A percentile compares a stretch with the other conserved stretches of the same genome.
These are phyloP conservation scores for Breviolum minutum DNA, from an alignment of 73 alveolate species.

Conservation along the genomic window DNA sequence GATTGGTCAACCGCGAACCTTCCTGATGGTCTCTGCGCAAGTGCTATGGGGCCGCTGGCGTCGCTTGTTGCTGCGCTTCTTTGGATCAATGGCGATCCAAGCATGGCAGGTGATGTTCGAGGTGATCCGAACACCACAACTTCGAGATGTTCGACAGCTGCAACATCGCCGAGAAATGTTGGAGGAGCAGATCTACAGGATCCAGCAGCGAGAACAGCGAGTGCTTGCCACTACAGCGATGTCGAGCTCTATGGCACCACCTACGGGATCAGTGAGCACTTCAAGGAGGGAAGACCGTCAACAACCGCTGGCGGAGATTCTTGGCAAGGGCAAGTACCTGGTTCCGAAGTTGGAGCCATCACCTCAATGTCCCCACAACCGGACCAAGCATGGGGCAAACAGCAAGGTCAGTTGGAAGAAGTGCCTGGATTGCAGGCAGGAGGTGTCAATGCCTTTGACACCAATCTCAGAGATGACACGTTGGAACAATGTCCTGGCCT, in stretches of 20 bases:
- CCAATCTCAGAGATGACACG: not conserved
- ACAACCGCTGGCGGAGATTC: not conserved
- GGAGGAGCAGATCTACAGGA: not conserved
- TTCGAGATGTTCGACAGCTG: not conserved
- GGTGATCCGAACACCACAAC: not conserved
- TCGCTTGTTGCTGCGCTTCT: slow-evolving; percentile 51
- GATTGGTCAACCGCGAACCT: too few species aligned
- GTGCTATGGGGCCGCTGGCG: slow-evolving; percentile 18
- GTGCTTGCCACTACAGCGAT: not conserved
- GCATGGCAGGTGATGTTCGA: not conserved
- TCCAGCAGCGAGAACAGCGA: not conserved
- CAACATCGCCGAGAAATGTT: not conserved
- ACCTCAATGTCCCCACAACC: not conserved
- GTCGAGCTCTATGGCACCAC: not conserved
- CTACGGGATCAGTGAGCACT: not conserved
- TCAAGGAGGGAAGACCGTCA: not conserved
- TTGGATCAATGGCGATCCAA: not conserved
- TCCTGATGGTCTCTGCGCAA: not conserved
- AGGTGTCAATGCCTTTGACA: not conserved
- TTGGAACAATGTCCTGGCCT: not conserved
- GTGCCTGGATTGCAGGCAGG: not conserved
- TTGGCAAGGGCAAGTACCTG: not conserved
- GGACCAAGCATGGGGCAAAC: not conserved
- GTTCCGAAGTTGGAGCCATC: not conserved
- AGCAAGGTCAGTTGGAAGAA: not conserved